These are phyloP conservation scores for Ambispora gerdemannii DNA, from an alignment of 192 early-diverging fungal species.

Conservation along the genomic window DNA sequence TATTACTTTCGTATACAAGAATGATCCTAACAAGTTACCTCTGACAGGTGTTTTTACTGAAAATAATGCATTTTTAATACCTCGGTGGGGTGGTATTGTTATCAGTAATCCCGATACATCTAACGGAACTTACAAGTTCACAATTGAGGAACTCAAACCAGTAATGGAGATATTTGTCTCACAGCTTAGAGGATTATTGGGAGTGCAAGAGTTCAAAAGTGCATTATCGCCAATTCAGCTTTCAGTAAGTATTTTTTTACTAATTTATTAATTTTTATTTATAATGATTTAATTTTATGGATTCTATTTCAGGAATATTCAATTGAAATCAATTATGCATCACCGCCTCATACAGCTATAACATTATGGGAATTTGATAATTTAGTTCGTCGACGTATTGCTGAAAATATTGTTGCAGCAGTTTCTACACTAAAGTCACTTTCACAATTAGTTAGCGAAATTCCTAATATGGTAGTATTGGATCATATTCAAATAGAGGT, in stretches of 20 bases:
- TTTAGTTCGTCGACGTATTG: constrained; percentile 63
- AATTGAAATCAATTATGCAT: constrained; percentile 40
- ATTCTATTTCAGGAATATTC: constrained; percentile 11
- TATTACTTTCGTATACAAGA: not conserved
- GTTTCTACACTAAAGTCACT: constrained; percentile 78
- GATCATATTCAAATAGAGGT: constrained; percentile 80
- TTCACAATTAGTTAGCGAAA: constrained; percentile 65
- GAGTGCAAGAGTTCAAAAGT: constrained; percentile 58
- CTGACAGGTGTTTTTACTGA: constrained; percentile 40
- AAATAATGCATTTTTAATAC: constrained; percentile 86
- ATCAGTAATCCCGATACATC: constrained; percentile 61
- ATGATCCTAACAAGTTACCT: no score
- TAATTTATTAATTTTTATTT: constrained; percentile 19
- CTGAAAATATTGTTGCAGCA: constrained; percentile 71
- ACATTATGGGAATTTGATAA: constrained; percentile 83
- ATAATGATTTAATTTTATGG: not conserved
- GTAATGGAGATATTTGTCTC: constrained; percentile 77
- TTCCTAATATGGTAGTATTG: constrained; percentile 91
- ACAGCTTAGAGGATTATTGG: constrained; percentile 82
- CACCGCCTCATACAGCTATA: constrained; percentile 56
- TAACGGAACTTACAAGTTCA: constrained; percentile 31
- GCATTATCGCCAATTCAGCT: constrained; percentile 5
- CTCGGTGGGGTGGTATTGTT: constrained; percentile 92
- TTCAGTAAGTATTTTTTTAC: not conserved
- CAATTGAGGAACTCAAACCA: constrained; percentile 56